A percentile compares a stretch with the other conserved stretches of the same genome.
Evolutionary conservation across 1,284 basidiomycete genomes (phyloP).

Genomic region (Trametes polyzona): DNA sequence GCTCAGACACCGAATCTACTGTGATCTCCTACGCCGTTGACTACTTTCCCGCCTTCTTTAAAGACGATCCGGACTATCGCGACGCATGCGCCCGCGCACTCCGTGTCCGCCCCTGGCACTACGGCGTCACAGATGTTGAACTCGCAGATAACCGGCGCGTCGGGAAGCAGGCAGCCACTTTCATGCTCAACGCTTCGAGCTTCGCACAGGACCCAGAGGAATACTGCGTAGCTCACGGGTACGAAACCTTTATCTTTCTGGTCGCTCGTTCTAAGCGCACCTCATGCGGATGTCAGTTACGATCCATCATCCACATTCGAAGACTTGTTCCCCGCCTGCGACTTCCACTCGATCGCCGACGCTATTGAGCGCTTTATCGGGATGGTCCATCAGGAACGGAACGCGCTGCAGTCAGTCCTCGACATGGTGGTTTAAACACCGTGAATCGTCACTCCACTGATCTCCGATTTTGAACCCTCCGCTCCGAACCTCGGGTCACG

Average conservation of each 20-base stretch:
- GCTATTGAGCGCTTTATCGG: slow-evolving; percentile 1
- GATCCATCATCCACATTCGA: background rate
- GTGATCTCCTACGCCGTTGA: slow-evolving; percentile 11
- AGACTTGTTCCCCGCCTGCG: slow-evolving; percentile 8
- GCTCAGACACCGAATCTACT: slow-evolving; percentile 1
- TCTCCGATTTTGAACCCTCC: too few relatives aligned
- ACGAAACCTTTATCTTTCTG: too few relatives aligned
- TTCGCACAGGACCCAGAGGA: slow-evolving; percentile 11
- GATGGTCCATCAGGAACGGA: background rate
- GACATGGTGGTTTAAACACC: too few relatives aligned
- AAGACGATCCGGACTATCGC: slow-evolving; percentile 6
- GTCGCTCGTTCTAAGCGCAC: too few relatives aligned
- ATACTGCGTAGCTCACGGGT: slow-evolving; percentile 22
- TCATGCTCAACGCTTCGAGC: slow-evolving; percentile 14
- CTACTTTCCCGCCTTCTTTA: slow-evolving; percentile 25
- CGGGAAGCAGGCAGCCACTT: slow-evolving; percentile 16
- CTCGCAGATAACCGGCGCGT: slow-evolving; percentile 2
- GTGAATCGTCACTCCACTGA: too few relatives aligned
- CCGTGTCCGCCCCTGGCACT: slow-evolving; percentile 11
- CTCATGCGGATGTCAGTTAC: background rate
- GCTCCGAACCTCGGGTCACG: too few relatives aligned
- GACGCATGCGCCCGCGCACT: background rate
- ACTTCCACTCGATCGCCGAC: background rate
- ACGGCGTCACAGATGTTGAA: slow-evolving; percentile 15
- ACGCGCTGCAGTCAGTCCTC: background rate